Conservation (phyloP, 208 protist genomes). For the Dictyostelium gargantuum region DNA sequence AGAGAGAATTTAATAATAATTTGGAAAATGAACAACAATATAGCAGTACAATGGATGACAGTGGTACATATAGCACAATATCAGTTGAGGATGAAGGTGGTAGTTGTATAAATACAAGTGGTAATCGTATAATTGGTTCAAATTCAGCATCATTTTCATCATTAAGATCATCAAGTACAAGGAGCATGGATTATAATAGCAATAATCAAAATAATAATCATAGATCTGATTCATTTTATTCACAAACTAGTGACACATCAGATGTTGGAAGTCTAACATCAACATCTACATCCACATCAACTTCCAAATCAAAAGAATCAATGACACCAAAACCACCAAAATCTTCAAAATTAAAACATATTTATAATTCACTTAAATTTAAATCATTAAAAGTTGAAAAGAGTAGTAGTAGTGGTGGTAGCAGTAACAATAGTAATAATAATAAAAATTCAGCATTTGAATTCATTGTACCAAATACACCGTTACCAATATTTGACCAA, state of each 20-base stretch:
- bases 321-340: not conserved
- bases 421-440: not conserved
- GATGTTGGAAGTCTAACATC: not conserved
- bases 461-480: not conserved
- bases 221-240: not conserved
- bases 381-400: not conserved
- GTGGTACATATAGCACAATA: not conserved
- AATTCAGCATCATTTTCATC: not conserved
- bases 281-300: not conserved
- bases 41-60: not conserved
- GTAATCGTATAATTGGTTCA: not conserved
- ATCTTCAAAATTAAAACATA: slow-evolving; percentile 25
- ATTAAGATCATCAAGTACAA: not conserved
- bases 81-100: not conserved
- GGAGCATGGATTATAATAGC: not conserved
- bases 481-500: slow-evolving; percentile 7
- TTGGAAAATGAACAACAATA: not conserved
- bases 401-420: no score
- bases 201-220: not conserved
- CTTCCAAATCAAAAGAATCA: not conserved
- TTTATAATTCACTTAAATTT: slow-evolving; percentile 44
- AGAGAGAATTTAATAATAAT: not conserved
- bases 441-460: slow-evolving; percentile 46
- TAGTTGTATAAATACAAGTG: not conserved
- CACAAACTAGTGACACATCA: not conserved